These are phyloP conservation scores for Kwoniella heveanensis DNA, from an alignment of 768 basidiomycete species.

Conservation along the genomic window DNA sequence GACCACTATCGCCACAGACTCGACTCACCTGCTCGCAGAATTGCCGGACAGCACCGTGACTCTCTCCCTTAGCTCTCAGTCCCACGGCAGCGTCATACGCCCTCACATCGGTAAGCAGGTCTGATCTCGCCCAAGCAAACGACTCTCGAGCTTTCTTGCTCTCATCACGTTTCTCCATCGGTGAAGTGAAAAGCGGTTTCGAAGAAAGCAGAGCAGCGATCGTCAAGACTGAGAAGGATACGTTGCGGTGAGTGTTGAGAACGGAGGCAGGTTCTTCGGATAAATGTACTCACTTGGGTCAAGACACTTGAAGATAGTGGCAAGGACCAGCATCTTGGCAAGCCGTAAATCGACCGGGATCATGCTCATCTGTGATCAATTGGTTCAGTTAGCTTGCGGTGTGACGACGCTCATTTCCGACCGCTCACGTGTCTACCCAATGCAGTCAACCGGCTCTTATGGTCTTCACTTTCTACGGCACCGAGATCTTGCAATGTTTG, in stretches of 20 bases:
- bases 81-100: slow-evolving; percentile 65
- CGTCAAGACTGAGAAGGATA: slow-evolving; percentile 62
- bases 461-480: slow-evolving; percentile 65
- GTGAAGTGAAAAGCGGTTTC: slow-evolving; percentile 80
- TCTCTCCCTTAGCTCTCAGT: slow-evolving; percentile 61
- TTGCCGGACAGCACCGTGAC: slow-evolving; percentile 61
- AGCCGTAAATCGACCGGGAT: slow-evolving; percentile 86
- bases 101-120: slow-evolving; percentile 77
- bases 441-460: slow-evolving; percentile 67
- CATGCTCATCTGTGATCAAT: slow-evolving; percentile 63
- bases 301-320: slow-evolving; percentile 77
- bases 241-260: background rate
- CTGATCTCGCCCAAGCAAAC: slow-evolving; percentile 74
- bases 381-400: background rate
- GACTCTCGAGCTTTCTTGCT: slow-evolving; percentile 68
- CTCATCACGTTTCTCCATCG: slow-evolving; percentile 81
- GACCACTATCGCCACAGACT: too few species aligned
- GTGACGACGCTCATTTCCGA: background rate
- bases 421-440: slow-evolving; percentile 74
- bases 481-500: slow-evolving; percentile 72
- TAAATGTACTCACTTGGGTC: slow-evolving; percentile 60
- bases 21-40: slow-evolving; percentile 72
- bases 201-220: slow-evolving; percentile 80
- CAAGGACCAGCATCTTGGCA: slow-evolving; percentile 91
- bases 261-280: too few species aligned